Base-by-base conservation (phyloP, 768 basidiomycete genomes). In the Pisolithus albus region DNA sequence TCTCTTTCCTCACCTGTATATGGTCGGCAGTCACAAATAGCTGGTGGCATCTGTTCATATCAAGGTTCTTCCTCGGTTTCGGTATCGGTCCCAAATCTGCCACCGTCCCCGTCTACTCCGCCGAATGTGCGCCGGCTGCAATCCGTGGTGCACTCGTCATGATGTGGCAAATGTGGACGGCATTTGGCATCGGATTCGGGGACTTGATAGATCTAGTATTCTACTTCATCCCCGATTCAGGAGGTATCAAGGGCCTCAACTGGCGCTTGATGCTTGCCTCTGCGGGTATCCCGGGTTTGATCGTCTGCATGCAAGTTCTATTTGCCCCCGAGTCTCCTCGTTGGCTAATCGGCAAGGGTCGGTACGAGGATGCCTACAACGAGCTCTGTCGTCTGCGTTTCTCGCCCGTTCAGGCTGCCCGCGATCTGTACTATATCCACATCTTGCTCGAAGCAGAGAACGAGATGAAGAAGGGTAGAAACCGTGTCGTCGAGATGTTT, bases 121-220 rank as follows among this genome's bases (percentile, higher is more conserved):
- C 86, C 2, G 88, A 97, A 67, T 84, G 85, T 62, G 74, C 84
- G 0, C 93, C 93, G 0, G 82, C 92, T 0, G 70, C 71, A 13
- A 90, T 97, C 51, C 83, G 93, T 59, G 92, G 92, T 51, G 92
- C 84, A 1, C 79, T 94, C 30, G 88, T 92, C 52, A 94, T 93
- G 91, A 86, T 81, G 61, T 94, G 92, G 90, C 88, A 91, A 67
- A 75, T 89, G 72, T 92, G 88, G 88, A 90, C 88, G 3, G 88
- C 87, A 0, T 91, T 91, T 60, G 90, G 90, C 53, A 88, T 92
- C 67, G 77, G 82, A 69, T 52, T 90, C 3, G 88, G 88, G 18
- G 83, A 81, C 60, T 74, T 75, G 45, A 75, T 83, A 56, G 86
- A 87, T 65, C 65, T 90, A 45, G 73, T 70, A 24, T 77, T 91